Conservation (phyloP, 805 yeast species). For the Teunomyces aglyptinius region DNA sequence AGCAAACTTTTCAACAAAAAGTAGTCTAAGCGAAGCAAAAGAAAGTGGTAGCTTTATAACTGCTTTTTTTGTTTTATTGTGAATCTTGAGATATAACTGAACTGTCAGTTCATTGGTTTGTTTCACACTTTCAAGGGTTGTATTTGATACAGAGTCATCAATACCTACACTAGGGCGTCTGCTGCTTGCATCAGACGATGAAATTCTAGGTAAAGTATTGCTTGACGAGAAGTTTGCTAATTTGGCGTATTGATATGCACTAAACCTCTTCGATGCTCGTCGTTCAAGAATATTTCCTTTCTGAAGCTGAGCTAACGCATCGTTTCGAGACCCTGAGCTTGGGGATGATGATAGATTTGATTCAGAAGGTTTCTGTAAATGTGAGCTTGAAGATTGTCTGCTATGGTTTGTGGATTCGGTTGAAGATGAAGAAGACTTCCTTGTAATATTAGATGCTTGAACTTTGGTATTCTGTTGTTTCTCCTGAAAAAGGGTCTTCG, state of each 20-base stretch:
- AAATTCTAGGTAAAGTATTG: constrained; percentile 12
- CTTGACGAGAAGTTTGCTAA: constrained; percentile 44
- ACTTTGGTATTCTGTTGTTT: constrained; percentile 12
- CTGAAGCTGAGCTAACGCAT: constrained; percentile 76
- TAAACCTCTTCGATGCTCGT: constrained; percentile 89
- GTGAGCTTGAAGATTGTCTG: constrained; percentile 3
- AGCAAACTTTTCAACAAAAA: constrained; percentile 85
- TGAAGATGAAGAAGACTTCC: background rate
- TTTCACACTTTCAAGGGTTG: background rate
- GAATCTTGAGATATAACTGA: constrained; percentile 48
- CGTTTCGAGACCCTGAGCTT: constrained; percentile 23
- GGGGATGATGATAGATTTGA: background rate
- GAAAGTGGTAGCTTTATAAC: constrained; percentile 45
- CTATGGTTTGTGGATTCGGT: constrained; percentile 3
- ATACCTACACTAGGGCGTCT: constrained; percentile 3
- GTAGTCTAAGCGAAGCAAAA: constrained; percentile 55
- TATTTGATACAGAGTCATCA: background rate
- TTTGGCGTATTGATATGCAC: constrained; percentile 89
- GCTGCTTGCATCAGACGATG: constrained; percentile 5
- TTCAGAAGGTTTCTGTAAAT: background rate
- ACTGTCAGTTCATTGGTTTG: constrained; percentile 5
- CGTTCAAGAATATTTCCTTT: constrained; percentile 81
- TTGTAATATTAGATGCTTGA: background rate
- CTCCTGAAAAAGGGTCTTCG: constrained; percentile 36
- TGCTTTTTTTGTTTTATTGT: constrained; percentile 56